Base-by-base conservation (phyloP, 495 filamentous ascomycete genomes). In the Staphylotrichum tortipilum region DNA sequence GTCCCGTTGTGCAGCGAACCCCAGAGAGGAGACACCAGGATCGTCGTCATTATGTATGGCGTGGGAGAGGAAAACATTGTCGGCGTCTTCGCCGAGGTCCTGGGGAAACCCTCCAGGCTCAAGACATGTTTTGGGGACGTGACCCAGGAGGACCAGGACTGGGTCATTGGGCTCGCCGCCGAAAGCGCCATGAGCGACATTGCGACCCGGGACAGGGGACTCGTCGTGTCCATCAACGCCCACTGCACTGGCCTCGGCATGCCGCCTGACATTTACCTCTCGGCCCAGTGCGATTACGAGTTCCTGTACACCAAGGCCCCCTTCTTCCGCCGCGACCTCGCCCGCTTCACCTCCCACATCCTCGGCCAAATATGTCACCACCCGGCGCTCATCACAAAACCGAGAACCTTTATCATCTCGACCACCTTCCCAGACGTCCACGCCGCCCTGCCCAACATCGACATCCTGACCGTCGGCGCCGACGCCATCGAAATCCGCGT, bases 371-470 rank as follows among this genome's bases (percentile, higher is more conserved):
- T 81, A 38, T 77, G 76, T 48, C 83, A 82, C 28, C 85, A 90
- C 60, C 81, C 83, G 52, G 80, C 84, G 30, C 66, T 92, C 50
- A 79, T 84, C 64, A 80, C 78, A 33, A 90, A 89, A 57, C 76
- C 76, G 24, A 73, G 85, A 37, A 90, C 86, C 0, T 89, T 84
- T 62, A 80, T 89, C 54, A 88, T 92, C 49, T 89, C 86, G 33
- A 88, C 85, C 0, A 92, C 87, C 3, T 92, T 92, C 52, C 85
- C 87, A 0, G 86, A 90, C 61, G 86, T 92, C 3, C 83, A 80
- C 57, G 82, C 86, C 26, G 86, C 85, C n/a, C 68, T 90, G 46
- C 83, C 87, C 1, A 90, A 89, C 63, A 72, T 92, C 36, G 85
- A 90, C 67, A 88, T 90, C 52, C 69, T 90, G 14, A 88, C 87